Evolutionary conservation across 768 basidiomycete genomes (phyloP).

Genomic region (Termitomyces sp.): DNA sequence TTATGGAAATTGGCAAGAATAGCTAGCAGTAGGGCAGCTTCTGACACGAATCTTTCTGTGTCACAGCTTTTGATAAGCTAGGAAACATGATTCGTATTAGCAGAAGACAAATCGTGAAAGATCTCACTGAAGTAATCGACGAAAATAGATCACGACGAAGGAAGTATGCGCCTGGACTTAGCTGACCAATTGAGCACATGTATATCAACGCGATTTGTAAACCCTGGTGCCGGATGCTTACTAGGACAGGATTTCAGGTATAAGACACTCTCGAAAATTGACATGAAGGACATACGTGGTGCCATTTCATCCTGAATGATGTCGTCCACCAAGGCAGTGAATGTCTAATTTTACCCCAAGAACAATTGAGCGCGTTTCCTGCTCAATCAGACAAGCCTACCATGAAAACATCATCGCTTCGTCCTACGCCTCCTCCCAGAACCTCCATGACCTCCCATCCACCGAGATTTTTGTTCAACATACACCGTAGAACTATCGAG

Average conservation of each 20-base stretch:
- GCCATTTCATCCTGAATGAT: constrained; percentile 38
- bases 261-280: neutral
- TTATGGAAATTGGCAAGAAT: constrained; percentile 68
- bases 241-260: constrained; percentile 23
- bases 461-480: constrained; percentile 51
- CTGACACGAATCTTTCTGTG: constrained; percentile 52
- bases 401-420: constrained; percentile 56
- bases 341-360: constrained; percentile 28
- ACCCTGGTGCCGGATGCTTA: constrained; percentile 40
- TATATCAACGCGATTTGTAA: constrained; percentile 55
- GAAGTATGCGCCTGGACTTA: constrained; percentile 70
- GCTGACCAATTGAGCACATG: constrained; percentile 51
- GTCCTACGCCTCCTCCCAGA: constrained; percentile 52
- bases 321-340: constrained; percentile 41
- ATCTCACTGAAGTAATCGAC: constrained; percentile 40
- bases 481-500: constrained; percentile 35
- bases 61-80: constrained; percentile 53
- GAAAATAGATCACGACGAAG: constrained; percentile 58
- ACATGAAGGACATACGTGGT: constrained; percentile 31
- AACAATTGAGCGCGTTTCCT: neutral
- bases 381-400: constrained; percentile 18
- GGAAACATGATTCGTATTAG: neutral
- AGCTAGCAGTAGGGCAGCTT: constrained; percentile 53
- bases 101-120: neutral
- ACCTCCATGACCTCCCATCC: constrained; percentile 75